Percentiles rank a stretch among this genome's conserved stretches.
Evolutionary conservation across 257 asterid species (phyloP).

Genomic region (Perilla frutescens): DNA sequence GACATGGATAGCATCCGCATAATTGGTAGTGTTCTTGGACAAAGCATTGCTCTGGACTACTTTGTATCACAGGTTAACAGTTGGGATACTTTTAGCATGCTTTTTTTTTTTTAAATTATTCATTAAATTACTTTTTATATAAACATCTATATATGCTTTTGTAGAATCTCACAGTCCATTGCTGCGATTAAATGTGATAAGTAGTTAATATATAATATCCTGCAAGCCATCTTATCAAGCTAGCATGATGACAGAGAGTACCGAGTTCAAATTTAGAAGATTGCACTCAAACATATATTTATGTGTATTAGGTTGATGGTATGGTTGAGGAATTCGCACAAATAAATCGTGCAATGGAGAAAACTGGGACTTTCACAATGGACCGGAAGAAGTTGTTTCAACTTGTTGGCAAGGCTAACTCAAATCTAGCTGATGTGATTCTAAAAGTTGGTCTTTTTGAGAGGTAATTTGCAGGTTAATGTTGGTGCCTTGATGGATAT

Average conservation of each 20-base stretch:
- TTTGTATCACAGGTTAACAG: constrained; percentile 92
- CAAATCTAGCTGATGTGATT: constrained; percentile 93
- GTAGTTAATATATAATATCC: constrained; percentile 3
- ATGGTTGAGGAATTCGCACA: constrained; percentile 94
- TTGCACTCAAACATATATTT: constrained; percentile 1
- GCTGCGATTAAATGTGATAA: not conserved
- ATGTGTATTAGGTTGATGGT: constrained; percentile 74
- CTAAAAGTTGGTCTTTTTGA: constrained; percentile 91
- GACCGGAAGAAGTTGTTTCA: constrained; percentile 87
- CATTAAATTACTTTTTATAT: constrained; percentile 4
- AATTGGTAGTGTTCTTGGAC: constrained; percentile 92
- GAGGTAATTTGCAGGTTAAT: constrained; percentile 52
- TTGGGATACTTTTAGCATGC: not conserved
- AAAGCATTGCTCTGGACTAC: constrained; percentile 94
- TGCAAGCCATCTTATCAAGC: not conserved
- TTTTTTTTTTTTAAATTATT: not conserved
- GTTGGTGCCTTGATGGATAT: not conserved
- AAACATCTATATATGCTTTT: not conserved
- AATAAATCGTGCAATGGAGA: constrained; percentile 93
- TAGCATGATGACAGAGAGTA: not conserved
- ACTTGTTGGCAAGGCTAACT: constrained; percentile 98
- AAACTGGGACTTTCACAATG: constrained; percentile 94
- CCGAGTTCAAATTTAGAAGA: constrained; percentile 9
- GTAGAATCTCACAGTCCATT: not conserved
- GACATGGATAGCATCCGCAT: constrained; percentile 92